A percentile compares a stretch with the other conserved stretches of the same genome.
Conservation (phyloP, 2,329 filamentous ascomycete species). For the Madurella mycetomatis region DNA sequence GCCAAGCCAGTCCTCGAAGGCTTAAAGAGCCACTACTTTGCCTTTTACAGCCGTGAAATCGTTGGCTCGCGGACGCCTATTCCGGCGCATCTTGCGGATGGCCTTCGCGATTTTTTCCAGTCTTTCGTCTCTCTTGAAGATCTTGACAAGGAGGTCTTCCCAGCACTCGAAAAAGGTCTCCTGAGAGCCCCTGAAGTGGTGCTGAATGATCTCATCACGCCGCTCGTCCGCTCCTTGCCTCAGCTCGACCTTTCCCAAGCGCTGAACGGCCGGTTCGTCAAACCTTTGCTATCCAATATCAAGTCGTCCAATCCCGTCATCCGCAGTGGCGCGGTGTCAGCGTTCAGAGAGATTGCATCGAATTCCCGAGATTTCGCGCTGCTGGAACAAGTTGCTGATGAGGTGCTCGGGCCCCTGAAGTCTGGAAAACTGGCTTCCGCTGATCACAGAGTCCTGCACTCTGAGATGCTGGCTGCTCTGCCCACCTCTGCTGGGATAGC, state of each 20-base stretch:
- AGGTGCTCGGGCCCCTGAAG: constrained; percentile 76
- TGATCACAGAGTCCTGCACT: constrained; percentile 79
- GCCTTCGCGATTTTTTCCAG: constrained; percentile 76
- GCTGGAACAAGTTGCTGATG: constrained; percentile 67
- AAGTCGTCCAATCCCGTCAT: constrained; percentile 83
- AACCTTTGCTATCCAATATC: constrained; percentile 81
- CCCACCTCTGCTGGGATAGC: constrained; percentile 58
- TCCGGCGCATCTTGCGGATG: constrained; percentile 65
- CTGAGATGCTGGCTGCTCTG: constrained; percentile 70
- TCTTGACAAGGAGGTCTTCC: constrained; percentile 68
- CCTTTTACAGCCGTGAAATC: constrained; percentile 82
- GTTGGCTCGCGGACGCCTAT: constrained; percentile 71
- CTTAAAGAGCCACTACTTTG: constrained; percentile 68
- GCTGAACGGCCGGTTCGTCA: constrained; percentile 68
- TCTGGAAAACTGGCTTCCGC: constrained; percentile 76
- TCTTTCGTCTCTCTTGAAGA: constrained; percentile 71
- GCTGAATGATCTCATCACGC: constrained; percentile 70
- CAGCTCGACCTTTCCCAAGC: constrained; percentile 72
- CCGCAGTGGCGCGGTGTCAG: constrained; percentile 67
- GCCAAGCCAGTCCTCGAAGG: constrained; percentile 59
- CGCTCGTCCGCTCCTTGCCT: constrained; percentile 68
- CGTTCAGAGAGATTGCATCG: constrained; percentile 66
- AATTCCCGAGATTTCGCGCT: constrained; percentile 54
- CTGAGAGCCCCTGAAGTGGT: constrained; percentile 87
- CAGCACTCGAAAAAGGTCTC: constrained; percentile 81